These are phyloP conservation scores for Galeopsis tetrahit DNA, from an alignment of 257 asterid species.

Conservation along the genomic window DNA sequence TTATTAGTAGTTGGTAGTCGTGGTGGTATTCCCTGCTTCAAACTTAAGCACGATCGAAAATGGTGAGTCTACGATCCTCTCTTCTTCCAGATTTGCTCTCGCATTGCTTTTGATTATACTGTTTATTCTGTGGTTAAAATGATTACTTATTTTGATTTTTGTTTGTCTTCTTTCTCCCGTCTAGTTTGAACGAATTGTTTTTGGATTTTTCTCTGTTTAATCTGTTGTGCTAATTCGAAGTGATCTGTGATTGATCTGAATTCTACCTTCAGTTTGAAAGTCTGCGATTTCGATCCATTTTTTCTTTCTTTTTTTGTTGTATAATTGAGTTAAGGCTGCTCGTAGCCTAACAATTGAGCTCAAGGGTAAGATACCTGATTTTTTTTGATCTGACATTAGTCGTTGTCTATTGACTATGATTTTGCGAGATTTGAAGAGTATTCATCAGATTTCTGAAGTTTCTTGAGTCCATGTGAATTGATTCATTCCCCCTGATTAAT, in stretches of 20 bases:
- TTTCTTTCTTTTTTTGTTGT: background rate
- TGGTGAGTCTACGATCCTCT: constrained; percentile 34
- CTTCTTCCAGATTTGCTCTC: constrained; percentile 21
- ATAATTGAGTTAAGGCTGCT: constrained; percentile 1
- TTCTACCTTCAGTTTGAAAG: constrained; percentile 14
- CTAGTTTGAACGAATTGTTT: background rate
- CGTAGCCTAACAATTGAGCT: constrained; percentile 13
- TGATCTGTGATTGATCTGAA: constrained; percentile 33
- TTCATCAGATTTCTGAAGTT: constrained; percentile 11
- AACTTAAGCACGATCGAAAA: constrained; percentile 35
- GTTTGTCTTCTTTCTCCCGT: background rate
- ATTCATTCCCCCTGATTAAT: background rate
- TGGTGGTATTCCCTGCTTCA: constrained; percentile 34
- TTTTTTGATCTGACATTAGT: constrained; percentile 26
- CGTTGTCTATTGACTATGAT: background rate
- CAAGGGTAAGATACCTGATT: constrained; percentile 6
- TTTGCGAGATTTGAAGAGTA: constrained; percentile 15
- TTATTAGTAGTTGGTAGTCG: constrained; percentile 15
- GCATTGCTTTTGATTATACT: constrained; percentile 29
- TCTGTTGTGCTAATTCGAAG: background rate
- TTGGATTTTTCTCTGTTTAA: background rate
- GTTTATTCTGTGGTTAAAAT: constrained; percentile 12
- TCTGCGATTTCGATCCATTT: constrained; percentile 2
- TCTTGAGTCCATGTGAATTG: background rate
- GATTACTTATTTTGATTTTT: constrained; percentile 26